Evolutionary conservation across 768 basidiomycete species (phyloP).

Genomic region (Suillus americanus): DNA sequence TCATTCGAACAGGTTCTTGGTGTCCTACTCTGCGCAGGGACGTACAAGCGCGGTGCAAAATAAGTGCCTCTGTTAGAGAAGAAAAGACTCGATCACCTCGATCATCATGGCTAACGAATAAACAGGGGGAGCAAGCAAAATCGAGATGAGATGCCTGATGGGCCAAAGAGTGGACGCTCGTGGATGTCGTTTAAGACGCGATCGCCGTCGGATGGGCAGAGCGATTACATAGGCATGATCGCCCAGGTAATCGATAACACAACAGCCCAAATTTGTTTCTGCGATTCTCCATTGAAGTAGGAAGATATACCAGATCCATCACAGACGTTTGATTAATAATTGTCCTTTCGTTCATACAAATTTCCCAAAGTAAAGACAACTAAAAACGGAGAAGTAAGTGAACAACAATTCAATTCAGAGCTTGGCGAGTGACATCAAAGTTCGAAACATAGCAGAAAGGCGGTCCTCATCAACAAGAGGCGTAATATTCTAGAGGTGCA

Average conservation of each 20-base stretch:
- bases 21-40: no score
- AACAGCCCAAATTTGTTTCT: background rate
- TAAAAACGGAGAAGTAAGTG: background rate
- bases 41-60: slow-evolving; percentile 34
- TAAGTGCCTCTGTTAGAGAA: slow-evolving; percentile 71
- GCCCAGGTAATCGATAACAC: no score
- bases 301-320: background rate
- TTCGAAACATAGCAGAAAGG: background rate
- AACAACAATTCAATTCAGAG: background rate
- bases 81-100: slow-evolving; percentile 66
- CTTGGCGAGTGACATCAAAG: background rate
- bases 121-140: slow-evolving; percentile 52
- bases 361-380: background rate
- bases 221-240: no score
- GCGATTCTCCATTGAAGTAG: background rate
- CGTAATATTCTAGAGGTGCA: background rate
- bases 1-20: background rate
- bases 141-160: background rate
- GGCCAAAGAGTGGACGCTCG: no score
- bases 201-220: background rate
- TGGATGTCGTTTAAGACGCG: background rate
- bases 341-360: background rate
- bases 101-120: slow-evolving; percentile 56
- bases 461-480: background rate
- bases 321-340: no score